Percentiles rank a stretch among this genome's conserved stretches.
Evolutionary conservation across 2,329 filamentous ascomycete genomes (phyloP).

Genomic region (Sclerotinia minor): DNA sequence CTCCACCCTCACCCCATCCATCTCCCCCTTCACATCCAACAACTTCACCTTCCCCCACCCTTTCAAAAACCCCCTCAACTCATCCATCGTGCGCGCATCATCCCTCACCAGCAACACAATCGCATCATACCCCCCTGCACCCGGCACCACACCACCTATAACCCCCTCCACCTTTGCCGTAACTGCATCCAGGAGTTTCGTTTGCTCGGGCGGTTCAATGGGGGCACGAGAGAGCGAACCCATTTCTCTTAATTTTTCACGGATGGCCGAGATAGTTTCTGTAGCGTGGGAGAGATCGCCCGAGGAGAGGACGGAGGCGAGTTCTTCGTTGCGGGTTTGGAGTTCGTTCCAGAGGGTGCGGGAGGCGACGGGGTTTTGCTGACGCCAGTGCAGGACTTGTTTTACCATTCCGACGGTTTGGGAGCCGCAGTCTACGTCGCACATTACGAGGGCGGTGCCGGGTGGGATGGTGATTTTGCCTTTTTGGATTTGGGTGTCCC

Average conservation of each 20-base stretch:
- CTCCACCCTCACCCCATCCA: slow-evolving; percentile 62
- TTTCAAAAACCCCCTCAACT: slow-evolving; percentile 62
- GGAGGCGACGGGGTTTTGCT: slow-evolving; percentile 62
- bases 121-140: slow-evolving; percentile 92
- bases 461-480: slow-evolving; percentile 68
- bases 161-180: slow-evolving; percentile 54
- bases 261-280: slow-evolving; percentile 54
- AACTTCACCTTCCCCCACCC: slow-evolving; percentile 71
- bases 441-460: slow-evolving; percentile 82
- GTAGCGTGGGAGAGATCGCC: slow-evolving; percentile 48
- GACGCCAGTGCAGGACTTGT: slow-evolving; percentile 80
- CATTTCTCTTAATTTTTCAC: slow-evolving; percentile 72
- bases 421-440: slow-evolving; percentile 91
- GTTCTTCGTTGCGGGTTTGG: slow-evolving; percentile 69
- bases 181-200: slow-evolving; percentile 76
- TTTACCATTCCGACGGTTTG: slow-evolving; percentile 96
- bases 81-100: slow-evolving; percentile 60
- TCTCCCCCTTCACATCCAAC: slow-evolving; percentile 69
- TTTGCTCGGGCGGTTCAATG: slow-evolving; percentile 87
- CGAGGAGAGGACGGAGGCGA: slow-evolving; percentile 63
- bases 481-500: slow-evolving; percentile 79
- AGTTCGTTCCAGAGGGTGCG: slow-evolving; percentile 72
- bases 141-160: slow-evolving; percentile 51
- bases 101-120: slow-evolving; percentile 78
- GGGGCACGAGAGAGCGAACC: slow-evolving; percentile 72